Evolutionary conservation across 176 grass and related monocot genomes (phyloP).

Genomic region (Carex parvula): DNA sequence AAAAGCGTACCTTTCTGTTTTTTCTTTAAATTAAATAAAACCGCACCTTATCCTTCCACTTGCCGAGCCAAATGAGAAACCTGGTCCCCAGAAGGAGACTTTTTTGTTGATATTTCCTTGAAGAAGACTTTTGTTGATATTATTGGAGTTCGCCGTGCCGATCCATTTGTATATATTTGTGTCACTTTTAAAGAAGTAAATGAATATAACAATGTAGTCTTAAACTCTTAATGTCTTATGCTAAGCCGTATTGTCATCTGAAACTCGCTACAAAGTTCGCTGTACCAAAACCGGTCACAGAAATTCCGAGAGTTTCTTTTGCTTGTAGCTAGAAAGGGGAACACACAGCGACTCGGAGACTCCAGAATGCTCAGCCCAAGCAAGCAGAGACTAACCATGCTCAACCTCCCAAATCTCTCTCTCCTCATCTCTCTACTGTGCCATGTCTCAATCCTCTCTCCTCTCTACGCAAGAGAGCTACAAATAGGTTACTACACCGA

Average conservation of each 20-base stretch:
- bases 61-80: not conserved
- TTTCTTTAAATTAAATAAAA: not conserved
- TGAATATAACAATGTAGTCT: too few relatives aligned
- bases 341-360: not conserved
- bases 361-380: not conserved
- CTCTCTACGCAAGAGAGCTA: conserved; percentile 33
- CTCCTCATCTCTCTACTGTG: conserved; percentile 18
- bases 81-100: not conserved
- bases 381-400: conserved; percentile 1
- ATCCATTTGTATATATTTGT: not conserved
- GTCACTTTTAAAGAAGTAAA: too few relatives aligned
- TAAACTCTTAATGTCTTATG: too few relatives aligned
- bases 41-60: conserved; percentile 1
- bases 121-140: not conserved
- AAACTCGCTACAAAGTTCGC: not conserved
- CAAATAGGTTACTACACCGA: conserved; percentile 70
- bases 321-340: conserved; percentile 19
- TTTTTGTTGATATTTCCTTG: too few relatives aligned
- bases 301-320: not conserved
- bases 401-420: not conserved
- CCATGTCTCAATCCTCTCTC: not conserved
- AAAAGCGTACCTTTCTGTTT: not conserved
- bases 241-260: not conserved
- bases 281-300: not conserved
- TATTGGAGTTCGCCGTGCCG: not conserved